phyloP scores from a whole-genome alignment of 116 monocot genomes.

The Dioscorea cayenensis region DNA sequence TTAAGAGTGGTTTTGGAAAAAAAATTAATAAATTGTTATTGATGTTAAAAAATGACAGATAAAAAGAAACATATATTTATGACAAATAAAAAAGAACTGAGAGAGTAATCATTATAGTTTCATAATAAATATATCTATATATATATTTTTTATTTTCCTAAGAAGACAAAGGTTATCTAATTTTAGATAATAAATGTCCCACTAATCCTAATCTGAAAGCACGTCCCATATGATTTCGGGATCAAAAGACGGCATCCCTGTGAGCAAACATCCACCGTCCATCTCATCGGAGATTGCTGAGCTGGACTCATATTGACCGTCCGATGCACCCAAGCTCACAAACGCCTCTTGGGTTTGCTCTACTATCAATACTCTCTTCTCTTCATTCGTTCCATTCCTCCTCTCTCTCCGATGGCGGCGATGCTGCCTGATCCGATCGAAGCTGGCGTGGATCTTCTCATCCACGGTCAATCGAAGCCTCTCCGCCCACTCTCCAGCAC shows the following conservation, averaged over 20 bases:
- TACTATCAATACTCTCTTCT: neutral
- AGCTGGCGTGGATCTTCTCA: slow-evolving; percentile 59
- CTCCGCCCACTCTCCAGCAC: slow-evolving; percentile 12
- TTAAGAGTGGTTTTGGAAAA: too few relatives aligned
- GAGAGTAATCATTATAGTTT: too few relatives aligned
- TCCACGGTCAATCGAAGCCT: slow-evolving; percentile 38
- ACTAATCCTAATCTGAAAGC: slow-evolving; percentile 19
- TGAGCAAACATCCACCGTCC: slow-evolving; percentile 31
- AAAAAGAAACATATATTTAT: too few relatives aligned
- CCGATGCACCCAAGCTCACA: neutral
- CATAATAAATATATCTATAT: too few relatives aligned
- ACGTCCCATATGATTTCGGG: slow-evolving; percentile 64
- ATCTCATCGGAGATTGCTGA: slow-evolving; percentile 2
- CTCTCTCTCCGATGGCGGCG: slow-evolving; percentile 14
- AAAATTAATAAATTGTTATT: too few relatives aligned
- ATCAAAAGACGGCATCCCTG: slow-evolving; percentile 56
- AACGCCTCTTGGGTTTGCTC: neutral
- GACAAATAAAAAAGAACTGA: too few relatives aligned
- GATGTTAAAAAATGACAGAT: too few relatives aligned
- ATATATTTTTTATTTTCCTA: too few relatives aligned
- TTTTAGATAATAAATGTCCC: neutral
- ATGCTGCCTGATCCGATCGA: slow-evolving; percentile 30
- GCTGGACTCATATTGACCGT: neutral
- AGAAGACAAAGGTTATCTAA: too few relatives aligned
- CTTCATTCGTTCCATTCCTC: neutral